Conservation (phyloP, 331 rosid genomes). For the Malus hybrid region DNA sequence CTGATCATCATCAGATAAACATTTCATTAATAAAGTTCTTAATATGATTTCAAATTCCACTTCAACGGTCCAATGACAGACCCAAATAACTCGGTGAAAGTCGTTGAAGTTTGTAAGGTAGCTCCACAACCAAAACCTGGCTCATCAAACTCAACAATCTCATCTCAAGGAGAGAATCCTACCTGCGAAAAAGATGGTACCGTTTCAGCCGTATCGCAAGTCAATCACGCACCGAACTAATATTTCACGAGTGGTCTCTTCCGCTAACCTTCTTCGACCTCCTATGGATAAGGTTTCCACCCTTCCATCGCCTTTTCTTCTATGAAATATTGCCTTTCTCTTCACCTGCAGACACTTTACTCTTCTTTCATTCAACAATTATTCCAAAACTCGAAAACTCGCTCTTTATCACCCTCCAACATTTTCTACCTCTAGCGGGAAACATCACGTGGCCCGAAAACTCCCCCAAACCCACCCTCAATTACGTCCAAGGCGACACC, state of each 20-base stretch:
- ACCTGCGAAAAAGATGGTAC: no score
- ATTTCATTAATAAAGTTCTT: no score
- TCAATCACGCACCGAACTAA: no score
- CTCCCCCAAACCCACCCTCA: constrained; percentile 24
- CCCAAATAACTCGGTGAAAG: background rate
- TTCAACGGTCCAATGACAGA: background rate
- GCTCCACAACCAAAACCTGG: background rate
- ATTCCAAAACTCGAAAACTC: constrained; percentile 30
- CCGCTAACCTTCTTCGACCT: constrained; percentile 36
- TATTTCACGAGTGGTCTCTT: background rate
- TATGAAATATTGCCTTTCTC: background rate
- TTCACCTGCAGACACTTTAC: background rate
- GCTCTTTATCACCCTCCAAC: constrained; percentile 25
- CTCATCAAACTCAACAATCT: background rate
- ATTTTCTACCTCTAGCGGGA: constrained; percentile 26
- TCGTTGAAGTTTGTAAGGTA: no score
- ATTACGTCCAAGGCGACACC: constrained; percentile 12
- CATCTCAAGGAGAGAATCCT: no score
- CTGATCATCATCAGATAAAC: no score
- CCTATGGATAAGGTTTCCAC: constrained; percentile 34
- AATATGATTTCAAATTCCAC: no score
- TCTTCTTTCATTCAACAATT: constrained; percentile 3
- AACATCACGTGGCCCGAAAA: constrained; percentile 20
- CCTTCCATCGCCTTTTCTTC: constrained; percentile 35
- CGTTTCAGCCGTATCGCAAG: no score